These are phyloP conservation scores for Reticulascus tulasneorum DNA, from an alignment of 2,329 filamentous ascomycete genomes.

Conservation along the genomic window DNA sequence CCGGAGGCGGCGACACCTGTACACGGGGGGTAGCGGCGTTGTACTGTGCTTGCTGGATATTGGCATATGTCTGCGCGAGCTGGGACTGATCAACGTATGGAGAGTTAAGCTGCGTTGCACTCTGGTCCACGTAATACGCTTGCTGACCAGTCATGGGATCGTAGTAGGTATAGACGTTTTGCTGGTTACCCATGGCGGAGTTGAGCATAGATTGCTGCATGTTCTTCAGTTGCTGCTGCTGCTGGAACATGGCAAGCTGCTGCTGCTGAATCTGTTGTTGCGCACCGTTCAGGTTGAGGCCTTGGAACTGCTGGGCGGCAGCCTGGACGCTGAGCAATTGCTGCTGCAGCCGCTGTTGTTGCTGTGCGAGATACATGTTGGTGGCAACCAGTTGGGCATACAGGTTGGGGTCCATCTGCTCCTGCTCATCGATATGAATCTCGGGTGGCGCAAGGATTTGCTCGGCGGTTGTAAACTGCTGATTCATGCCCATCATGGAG, in stretches of 20 bases:
- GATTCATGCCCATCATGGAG: constrained; percentile 28
- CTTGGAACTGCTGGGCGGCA: constrained; percentile 78
- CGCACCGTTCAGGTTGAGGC: constrained; percentile 61
- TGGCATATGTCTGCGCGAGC: constrained; percentile 21
- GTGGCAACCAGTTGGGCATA: constrained; percentile 88
- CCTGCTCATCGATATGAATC: constrained; percentile 67
- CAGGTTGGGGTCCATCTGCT: constrained; percentile 77
- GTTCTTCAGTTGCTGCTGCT: constrained; percentile 36
- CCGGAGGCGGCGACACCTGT: constrained; percentile 76
- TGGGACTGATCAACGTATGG: constrained; percentile 40
- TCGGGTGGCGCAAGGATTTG: constrained; percentile 83
- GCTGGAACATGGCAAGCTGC: constrained; percentile 39
- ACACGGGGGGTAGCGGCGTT: constrained; percentile 64
- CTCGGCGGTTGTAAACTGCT: constrained; percentile 68
- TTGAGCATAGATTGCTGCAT: constrained; percentile 40
- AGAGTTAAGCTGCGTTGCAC: constrained; percentile 38
- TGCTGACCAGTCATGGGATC: constrained; percentile 84
- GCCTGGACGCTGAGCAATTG: constrained; percentile 82
- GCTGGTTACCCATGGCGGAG: constrained; percentile 41
- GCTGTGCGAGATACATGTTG: constrained; percentile 87
- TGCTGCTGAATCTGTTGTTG: constrained; percentile 44
- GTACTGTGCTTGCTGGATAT: constrained; percentile 41
- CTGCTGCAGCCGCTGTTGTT: constrained; percentile 92
- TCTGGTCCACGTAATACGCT: constrained; percentile 72
- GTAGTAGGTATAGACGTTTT: constrained; percentile 77